A percentile compares a stretch with the other conserved stretches of the same genome.
phyloP scores from a whole-genome alignment of 371 early-diverging fungal genomes.

The Conidiobolus coronatus region DNA sequence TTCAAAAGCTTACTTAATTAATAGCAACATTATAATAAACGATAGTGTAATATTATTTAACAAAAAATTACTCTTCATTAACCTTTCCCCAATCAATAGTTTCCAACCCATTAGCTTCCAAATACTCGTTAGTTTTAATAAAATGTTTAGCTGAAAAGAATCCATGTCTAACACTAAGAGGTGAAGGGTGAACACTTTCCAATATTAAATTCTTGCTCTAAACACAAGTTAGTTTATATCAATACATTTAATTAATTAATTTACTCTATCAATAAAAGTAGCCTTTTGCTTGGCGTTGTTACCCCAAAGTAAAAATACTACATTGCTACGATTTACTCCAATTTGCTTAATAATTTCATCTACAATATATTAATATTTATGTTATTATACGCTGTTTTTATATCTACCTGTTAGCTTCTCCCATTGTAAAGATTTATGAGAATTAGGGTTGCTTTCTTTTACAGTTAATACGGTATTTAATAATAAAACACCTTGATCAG shows the following conservation, averaged over 20 bases:
- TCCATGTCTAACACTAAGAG: conserved; percentile 71
- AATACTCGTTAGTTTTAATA: conserved; percentile 77
- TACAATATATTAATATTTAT: conserved; percentile 3
- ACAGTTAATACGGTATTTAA: conserved; percentile 91
- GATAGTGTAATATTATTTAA: no score
- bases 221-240: not conserved
- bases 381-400: not conserved
- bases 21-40: no score
- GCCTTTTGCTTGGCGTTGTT: conserved; percentile 60
- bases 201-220: conserved; percentile 65
- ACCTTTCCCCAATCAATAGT: conserved; percentile 50
- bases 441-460: conserved; percentile 51
- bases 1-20: no score
- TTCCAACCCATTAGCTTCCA: conserved; percentile 26
- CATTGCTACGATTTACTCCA: conserved; percentile 25
- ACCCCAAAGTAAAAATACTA: conserved; percentile 99
- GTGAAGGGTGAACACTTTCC: conserved; percentile 83
- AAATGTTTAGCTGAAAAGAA: conserved; percentile 85
- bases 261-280: conserved; percentile 24
- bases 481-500: conserved; percentile 81
- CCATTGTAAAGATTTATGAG: conserved; percentile 86
- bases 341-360: conserved; percentile 61
- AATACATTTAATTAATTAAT: conserved; percentile 8
- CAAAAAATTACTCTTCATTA: no score
- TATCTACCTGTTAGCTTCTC: conserved; percentile 52